Evolutionary conservation across 1,139 yeast species (phyloP), one percentile per base, ranked within the genome.

Genomic region (Geotrichum aggregatum): DNA sequence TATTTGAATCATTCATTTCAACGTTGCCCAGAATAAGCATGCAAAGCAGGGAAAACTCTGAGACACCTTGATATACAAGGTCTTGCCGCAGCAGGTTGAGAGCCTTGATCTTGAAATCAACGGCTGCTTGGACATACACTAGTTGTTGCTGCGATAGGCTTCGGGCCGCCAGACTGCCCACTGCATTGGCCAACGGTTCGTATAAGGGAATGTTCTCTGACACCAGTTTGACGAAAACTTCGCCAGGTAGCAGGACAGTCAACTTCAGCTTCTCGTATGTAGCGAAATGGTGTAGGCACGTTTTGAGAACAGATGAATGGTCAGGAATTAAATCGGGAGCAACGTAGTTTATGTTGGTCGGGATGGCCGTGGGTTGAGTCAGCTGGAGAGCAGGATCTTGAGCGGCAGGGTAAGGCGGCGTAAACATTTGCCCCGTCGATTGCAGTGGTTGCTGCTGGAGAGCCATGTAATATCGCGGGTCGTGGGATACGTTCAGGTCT

Each of bases 141-240:
- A 24, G 18, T 22, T 39, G 43, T 22, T 21, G 30, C 21, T 38
- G 41, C 18, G 40, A 24, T 11, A 49, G 19, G 13, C 47, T 43
- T 3, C 52, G 43, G 3, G 52, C 52, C 3, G 47, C 42, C 8
- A 49, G 16, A 49, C 52, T 49, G 28, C 47, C 47, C 18, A 49
- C 52, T 3, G 52, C 52, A 19, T 43, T 22, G 5, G 52, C 47
- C 3, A 49, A 39, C 13, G 52, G 52, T 19, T 49, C 52, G 14
- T 49, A 43, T 1, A 49, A 13, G 6, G 47, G 52, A 26, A 49
- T 31, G 22, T 43, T 42, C 11, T 49, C 38, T 19, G 26, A 33
- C 13, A 28, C 44, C 5, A 49, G 36, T 3, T 16, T 18, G 3
- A 43, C 22, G 38, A 49, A 49, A 1, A 10, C 14, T 3, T 24